These are phyloP conservation scores for Diddensiella transvaalensis DNA, from an alignment of 805 yeast species.

Conservation along the genomic window DNA sequence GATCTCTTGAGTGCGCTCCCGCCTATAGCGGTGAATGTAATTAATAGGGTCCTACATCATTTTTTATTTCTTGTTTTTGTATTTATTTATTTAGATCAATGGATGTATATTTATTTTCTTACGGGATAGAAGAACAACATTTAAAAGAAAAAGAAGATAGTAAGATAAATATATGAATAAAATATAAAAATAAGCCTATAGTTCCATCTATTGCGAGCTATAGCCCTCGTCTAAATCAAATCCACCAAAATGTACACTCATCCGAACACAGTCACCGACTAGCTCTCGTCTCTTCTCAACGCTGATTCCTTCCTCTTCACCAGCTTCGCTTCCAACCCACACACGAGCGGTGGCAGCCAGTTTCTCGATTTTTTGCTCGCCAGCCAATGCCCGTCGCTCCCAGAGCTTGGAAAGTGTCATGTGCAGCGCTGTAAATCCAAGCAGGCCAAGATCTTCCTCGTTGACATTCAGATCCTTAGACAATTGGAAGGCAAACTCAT, in stretches of 20 bases:
- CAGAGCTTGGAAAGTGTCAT: slow-evolving; percentile 21
- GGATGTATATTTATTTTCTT: background rate
- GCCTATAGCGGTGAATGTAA: slow-evolving; percentile 16
- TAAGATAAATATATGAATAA: background rate
- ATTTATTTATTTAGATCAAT: too few species aligned
- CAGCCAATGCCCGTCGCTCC: slow-evolving; percentile 15
- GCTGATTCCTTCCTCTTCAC: slow-evolving; percentile 28
- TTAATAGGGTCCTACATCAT: slow-evolving; percentile 13
- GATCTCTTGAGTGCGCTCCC: slow-evolving; percentile 21
- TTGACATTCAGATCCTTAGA: slow-evolving; percentile 12
- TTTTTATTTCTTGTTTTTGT: background rate
- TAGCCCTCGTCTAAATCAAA: slow-evolving; percentile 31
- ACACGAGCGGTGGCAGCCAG: slow-evolving; percentile 28
- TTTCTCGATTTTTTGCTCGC: slow-evolving; percentile 22
- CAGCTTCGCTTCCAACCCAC: slow-evolving; percentile 36
- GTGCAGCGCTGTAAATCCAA: slow-evolving; percentile 33
- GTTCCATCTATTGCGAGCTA: background rate
- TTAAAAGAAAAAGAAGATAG: background rate
- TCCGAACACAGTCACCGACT: slow-evolving; percentile 32
- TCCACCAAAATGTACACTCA: slow-evolving; percentile 33
- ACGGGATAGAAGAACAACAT: background rate
- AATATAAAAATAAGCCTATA: too few species aligned
- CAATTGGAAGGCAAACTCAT: slow-evolving; percentile 15
- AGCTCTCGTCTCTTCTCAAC: slow-evolving; percentile 28
- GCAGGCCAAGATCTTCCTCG: slow-evolving; percentile 26